Evolutionary conservation across 2,329 filamentous ascomycete species (phyloP).

Genomic region (Aspergillus sp.): DNA sequence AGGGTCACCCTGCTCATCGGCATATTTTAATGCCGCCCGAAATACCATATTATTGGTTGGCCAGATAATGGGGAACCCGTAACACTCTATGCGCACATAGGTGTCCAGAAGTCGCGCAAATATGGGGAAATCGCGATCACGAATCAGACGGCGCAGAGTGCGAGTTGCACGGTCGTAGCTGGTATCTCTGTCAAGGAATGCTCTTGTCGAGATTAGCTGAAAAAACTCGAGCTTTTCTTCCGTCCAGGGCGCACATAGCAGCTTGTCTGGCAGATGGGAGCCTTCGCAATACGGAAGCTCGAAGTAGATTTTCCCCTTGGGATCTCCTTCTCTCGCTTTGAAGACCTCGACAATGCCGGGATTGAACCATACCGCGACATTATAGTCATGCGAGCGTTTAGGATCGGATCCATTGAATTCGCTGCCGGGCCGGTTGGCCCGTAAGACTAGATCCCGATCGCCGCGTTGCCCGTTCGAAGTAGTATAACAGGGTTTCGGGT

Average conservation of each 20-base stretch:
- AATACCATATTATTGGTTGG: conserved; percentile 35
- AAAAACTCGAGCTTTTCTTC: conserved; percentile 40
- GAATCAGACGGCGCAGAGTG: conserved; percentile 35
- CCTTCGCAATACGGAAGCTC: conserved; percentile 32
- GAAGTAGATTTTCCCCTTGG: conserved; percentile 33
- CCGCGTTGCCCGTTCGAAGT: conserved; percentile 25
- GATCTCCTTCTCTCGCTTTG: conserved; percentile 24
- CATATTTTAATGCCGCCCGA: conserved; percentile 29
- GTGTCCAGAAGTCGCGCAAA: conserved; percentile 33
- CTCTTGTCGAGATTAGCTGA: conserved; percentile 34
- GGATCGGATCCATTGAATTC: background rate
- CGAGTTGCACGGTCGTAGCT: conserved; percentile 28
- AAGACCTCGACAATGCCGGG: conserved; percentile 38
- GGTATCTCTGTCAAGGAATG: conserved; percentile 39
- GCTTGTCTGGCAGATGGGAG: conserved; percentile 38
- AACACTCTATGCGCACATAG: conserved; percentile 31
- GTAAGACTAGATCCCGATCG: conserved; percentile 33
- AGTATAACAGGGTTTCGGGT: conserved; percentile 22
- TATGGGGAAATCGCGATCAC: conserved; percentile 32
- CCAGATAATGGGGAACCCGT: conserved; percentile 34
- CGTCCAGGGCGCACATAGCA: conserved; percentile 41
- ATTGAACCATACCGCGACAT: conserved; percentile 40
- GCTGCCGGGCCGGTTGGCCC: conserved; percentile 12
- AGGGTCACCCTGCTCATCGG: conserved; percentile 30
- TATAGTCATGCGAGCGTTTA: conserved; percentile 17